Evolutionary conservation across 1,139 yeast species (phyloP).

Genomic region (Nakaseomyces delphensis): DNA sequence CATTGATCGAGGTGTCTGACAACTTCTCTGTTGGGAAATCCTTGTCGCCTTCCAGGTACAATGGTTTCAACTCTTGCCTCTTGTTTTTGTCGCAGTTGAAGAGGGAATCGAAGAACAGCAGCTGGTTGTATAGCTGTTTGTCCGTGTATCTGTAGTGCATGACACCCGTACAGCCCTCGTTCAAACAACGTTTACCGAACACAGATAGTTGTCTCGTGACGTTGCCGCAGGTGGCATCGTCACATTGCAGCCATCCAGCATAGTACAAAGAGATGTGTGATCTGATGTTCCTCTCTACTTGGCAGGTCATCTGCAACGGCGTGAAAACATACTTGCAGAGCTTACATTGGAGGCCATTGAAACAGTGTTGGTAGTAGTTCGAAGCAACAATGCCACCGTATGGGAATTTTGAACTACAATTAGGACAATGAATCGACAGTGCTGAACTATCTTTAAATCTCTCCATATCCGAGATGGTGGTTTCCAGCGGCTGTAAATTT

Average conservation of each 20-base stretch:
- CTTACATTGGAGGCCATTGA: conserved; percentile 63
- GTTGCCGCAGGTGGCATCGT: conserved; percentile 73
- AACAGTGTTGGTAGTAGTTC: conserved; percentile 48
- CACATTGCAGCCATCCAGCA: conserved; percentile 78
- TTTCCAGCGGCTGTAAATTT: conserved; percentile 68
- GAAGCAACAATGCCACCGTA: conserved; percentile 72
- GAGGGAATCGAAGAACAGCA: conserved; percentile 66
- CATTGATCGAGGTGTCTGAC: conserved; percentile 53
- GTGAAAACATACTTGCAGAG: conserved; percentile 48
- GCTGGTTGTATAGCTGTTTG: conserved; percentile 76
- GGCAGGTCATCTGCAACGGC: conserved; percentile 52
- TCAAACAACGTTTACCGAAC: conserved; percentile 76
- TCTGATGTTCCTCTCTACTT: conserved; percentile 64
- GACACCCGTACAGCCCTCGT: conserved; percentile 66
- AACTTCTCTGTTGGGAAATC: conserved; percentile 35
- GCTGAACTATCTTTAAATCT: conserved; percentile 61
- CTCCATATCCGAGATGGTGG: conserved; percentile 72
- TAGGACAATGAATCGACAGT: conserved; percentile 48
- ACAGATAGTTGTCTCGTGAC: conserved; percentile 81
- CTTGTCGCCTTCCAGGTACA: conserved; percentile 32
- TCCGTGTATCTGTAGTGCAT: conserved; percentile 74
- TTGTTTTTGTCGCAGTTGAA: conserved; percentile 81
- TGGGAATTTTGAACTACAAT: conserved; percentile 52
- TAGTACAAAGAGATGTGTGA: conserved; percentile 67
- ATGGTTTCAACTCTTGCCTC: conserved; percentile 44